phyloP scores from a whole-genome alignment of 495 filamentous ascomycete genomes.

The Annulohypoxylon stygium region DNA sequence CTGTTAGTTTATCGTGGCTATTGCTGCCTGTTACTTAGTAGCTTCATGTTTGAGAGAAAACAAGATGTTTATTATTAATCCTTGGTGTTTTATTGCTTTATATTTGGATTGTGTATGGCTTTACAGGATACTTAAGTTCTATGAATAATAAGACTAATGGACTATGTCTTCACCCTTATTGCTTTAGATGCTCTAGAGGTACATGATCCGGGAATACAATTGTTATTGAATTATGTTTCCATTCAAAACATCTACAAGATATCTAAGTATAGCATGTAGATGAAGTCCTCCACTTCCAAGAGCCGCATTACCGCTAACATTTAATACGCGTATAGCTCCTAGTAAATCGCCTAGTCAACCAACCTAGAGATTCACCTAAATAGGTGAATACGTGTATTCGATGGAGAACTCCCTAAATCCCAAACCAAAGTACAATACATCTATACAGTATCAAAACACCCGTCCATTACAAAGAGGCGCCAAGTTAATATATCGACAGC shows the following conservation, averaged over 20 bases:
- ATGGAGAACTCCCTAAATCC: neutral
- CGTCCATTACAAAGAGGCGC: neutral
- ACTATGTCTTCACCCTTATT: too few relatives aligned
- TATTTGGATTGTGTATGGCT: neutral
- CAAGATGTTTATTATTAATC: neutral
- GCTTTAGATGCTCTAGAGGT: too few relatives aligned
- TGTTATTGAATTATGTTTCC: too few relatives aligned
- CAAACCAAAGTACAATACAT: neutral
- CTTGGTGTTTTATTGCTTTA: neutral
- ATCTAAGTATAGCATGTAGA: too few relatives aligned
- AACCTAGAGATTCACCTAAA: neutral
- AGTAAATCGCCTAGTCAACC: neutral
- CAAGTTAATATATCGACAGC: conserved; percentile 7
- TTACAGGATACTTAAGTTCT: neutral
- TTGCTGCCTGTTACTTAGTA: neutral
- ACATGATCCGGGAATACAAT: too few relatives aligned
- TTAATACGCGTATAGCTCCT: neutral
- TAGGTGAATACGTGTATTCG: neutral
- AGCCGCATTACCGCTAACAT: neutral
- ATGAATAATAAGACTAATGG: too few relatives aligned
- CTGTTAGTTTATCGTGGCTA: neutral
- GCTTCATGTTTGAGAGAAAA: neutral
- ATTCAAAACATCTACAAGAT: too few relatives aligned
- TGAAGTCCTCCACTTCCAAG: neutral
- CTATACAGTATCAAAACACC: neutral